These are phyloP conservation scores for Solanum clarkiae DNA, from an alignment of 257 asterid genomes.

Conservation along the genomic window DNA sequence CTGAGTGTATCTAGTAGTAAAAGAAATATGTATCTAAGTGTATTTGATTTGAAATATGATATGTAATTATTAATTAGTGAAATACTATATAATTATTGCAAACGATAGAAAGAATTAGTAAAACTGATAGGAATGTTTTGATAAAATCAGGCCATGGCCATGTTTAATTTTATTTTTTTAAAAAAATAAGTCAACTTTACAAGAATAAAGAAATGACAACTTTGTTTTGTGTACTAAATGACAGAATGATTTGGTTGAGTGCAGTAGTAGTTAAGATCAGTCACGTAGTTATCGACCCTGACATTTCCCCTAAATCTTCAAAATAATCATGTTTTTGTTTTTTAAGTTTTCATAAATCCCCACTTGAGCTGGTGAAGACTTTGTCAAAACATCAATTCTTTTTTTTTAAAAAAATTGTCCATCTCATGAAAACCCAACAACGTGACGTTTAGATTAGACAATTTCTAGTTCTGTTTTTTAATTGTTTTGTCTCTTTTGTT, in stretches of 20 bases:
- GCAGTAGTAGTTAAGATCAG: constrained; percentile 8
- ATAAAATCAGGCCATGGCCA: too few species aligned
- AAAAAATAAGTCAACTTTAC: neutral
- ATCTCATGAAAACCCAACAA: neutral
- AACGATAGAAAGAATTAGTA: too few species aligned
- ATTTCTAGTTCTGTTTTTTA: neutral
- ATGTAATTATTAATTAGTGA: too few species aligned
- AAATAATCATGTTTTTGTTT: neutral
- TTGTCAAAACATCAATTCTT: neutral
- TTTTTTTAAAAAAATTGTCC: neutral
- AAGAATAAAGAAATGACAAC: neutral
- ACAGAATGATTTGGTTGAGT: constrained; percentile 9
- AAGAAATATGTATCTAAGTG: too few species aligned
- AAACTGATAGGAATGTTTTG: too few species aligned
- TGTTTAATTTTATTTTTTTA: too few species aligned
- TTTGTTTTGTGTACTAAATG: neutral
- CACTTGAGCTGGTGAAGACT: neutral
- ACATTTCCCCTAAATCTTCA: neutral
- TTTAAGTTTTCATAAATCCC: neutral
- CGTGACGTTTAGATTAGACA: neutral
- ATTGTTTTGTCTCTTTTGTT: neutral
- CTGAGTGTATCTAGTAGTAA: too few species aligned
- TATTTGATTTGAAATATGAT: too few species aligned
- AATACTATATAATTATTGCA: too few species aligned
- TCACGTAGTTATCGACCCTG: constrained; percentile 2